phyloP scores from a whole-genome alignment of 805 yeast genomes.

The Monosporozyma servazzii region DNA sequence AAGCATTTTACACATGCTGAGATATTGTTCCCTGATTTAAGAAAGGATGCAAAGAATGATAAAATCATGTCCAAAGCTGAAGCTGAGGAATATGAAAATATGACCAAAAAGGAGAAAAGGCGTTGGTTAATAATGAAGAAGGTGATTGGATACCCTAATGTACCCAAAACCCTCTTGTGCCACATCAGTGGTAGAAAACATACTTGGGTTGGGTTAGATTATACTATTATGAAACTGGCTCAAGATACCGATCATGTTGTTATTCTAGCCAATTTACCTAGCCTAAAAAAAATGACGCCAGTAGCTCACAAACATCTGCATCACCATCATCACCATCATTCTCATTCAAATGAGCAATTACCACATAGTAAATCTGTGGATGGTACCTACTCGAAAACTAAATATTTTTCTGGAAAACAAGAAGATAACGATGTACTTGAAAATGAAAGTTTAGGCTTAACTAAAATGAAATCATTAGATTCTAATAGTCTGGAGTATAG shows the following conservation, averaged over 20 bases:
- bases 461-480: neutral
- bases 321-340: neutral
- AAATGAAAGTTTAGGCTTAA: neutral
- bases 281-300: slow-evolving; percentile 4
- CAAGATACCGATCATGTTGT: slow-evolving; percentile 61
- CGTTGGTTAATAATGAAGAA: slow-evolving; percentile 15
- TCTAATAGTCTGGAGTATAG: neutral
- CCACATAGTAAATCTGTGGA: neutral
- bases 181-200: slow-evolving; percentile 64
- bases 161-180: slow-evolving; percentile 45
- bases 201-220: slow-evolving; percentile 78
- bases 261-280: slow-evolving; percentile 39
- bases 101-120: slow-evolving; percentile 20
- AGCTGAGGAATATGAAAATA: slow-evolving; percentile 17
- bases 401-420: slow-evolving; percentile 6
- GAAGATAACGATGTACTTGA: neutral
- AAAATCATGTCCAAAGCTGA: slow-evolving; percentile 1
- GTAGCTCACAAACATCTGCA: neutral
- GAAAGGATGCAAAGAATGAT: slow-evolving; percentile 4
- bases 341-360: neutral
- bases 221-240: slow-evolving; percentile 46
- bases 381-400: slow-evolving; percentile 4
- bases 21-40: slow-evolving; percentile 9
- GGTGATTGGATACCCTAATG: slow-evolving; percentile 18
- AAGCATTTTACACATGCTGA: slow-evolving; percentile 17